A percentile compares a stretch with the other conserved stretches of the same genome.
Conservation (phyloP, 768 basidiomycete genomes). For the Aureoboletus auriporus region DNA sequence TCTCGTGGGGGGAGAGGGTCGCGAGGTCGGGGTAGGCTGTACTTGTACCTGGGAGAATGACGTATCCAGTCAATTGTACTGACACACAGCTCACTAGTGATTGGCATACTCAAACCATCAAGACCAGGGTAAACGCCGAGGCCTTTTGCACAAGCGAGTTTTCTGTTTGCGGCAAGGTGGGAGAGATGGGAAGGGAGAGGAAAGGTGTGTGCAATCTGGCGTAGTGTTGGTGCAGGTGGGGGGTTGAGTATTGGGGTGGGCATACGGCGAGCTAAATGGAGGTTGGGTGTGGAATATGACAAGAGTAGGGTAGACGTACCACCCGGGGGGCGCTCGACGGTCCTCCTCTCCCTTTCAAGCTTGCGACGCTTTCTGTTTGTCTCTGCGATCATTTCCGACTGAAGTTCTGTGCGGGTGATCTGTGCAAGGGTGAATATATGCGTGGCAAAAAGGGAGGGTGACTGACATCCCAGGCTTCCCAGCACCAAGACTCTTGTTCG, state of each 20-base stretch:
- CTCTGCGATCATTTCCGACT: conserved; percentile 86
- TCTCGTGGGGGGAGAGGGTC: conserved; percentile 45
- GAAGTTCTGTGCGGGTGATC: conserved; percentile 74
- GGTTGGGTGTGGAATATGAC: conserved; percentile 2
- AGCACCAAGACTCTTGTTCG: conserved; percentile 71
- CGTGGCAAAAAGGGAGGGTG: conserved; percentile 1
- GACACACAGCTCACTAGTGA: conserved; percentile 4
- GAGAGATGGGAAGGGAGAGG: conserved; percentile 39
- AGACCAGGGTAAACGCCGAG: conserved; percentile 16
- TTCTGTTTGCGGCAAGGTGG: conserved; percentile 20
- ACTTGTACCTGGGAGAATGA: conserved; percentile 42
- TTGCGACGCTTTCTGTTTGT: conserved; percentile 81
- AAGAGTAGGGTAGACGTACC: conserved; percentile 40
- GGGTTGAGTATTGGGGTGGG: conserved; percentile 51
- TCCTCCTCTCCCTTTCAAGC: conserved; percentile 81
- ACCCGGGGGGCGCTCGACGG: conserved; percentile 70
- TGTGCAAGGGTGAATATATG: conserved; percentile 26
- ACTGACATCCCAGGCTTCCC: conserved; percentile 89
- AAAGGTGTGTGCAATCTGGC: conserved; percentile 61
- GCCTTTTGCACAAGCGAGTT: conserved; percentile 14
- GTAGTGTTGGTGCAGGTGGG: conserved; percentile 56
- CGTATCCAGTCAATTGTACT: not conserved
- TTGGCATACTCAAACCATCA: conserved; percentile 16
- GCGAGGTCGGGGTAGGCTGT: conserved; percentile 29
- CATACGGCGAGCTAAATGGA: conserved; percentile 48